Evolutionary conservation across 345 rosid genomes (phyloP).

Genomic region (Citrus trifoliata): DNA sequence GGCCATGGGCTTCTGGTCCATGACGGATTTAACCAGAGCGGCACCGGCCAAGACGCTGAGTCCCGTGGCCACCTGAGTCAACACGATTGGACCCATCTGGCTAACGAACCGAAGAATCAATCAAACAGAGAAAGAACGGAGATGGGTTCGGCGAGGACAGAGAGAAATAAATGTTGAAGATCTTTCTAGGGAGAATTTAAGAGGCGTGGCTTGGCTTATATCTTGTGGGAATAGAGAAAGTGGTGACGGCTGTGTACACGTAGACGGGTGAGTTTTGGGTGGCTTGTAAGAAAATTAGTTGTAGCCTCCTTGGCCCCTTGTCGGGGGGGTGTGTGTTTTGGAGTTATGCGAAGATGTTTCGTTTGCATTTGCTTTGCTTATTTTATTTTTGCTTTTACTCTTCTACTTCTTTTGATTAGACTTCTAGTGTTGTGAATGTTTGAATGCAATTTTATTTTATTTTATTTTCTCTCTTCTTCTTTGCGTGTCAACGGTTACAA

Average conservation of each 20-base stretch:
- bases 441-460: not conserved
- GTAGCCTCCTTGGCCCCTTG: not conserved
- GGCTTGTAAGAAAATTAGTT: slow-evolving; percentile 1
- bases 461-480: too few species aligned
- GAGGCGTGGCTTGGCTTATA: not conserved
- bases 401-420: not conserved
- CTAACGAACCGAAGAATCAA: not conserved
- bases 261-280: slow-evolving; percentile 28
- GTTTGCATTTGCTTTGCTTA: not conserved
- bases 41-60: slow-evolving; percentile 90
- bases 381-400: not conserved
- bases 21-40: slow-evolving; percentile 67
- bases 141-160: not conserved
- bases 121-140: not conserved
- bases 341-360: slow-evolving; percentile 17
- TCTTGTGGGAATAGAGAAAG: slow-evolving; percentile 12
- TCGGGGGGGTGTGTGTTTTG: not conserved
- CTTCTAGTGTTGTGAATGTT: not conserved
- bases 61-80: slow-evolving; percentile 84
- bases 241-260: slow-evolving; percentile 50
- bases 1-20: slow-evolving; percentile 91
- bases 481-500: not conserved
- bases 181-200: not conserved
- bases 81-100: slow-evolving; percentile 58
- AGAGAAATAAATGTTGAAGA: not conserved